These are phyloP conservation scores for Arbutus unedo DNA, from an alignment of 148 eudicot genomes.

Conservation along the genomic window DNA sequence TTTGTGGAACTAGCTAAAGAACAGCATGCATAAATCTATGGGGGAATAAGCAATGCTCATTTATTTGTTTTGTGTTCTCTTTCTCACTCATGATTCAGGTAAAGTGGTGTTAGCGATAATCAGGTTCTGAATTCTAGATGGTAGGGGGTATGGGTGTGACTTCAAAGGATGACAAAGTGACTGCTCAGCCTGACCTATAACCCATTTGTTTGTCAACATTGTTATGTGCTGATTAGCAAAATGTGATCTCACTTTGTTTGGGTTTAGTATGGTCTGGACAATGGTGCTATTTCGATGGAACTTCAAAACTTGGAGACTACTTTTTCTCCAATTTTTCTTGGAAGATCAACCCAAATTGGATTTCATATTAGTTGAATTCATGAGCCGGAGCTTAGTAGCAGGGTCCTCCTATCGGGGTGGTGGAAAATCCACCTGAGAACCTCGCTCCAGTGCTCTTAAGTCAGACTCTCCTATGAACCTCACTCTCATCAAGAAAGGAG, in stretches of 20 bases:
- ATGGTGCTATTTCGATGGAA: neutral
- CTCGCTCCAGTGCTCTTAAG: no score
- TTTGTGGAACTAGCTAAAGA: neutral
- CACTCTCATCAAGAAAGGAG: no score
- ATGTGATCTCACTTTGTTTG: neutral
- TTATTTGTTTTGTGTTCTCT: neutral
- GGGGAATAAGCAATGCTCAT: neutral
- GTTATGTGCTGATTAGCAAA: neutral
- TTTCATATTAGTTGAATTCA: neutral
- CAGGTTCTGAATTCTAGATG: neutral
- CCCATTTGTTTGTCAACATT: neutral
- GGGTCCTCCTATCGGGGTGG: no score
- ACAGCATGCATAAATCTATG: neutral
- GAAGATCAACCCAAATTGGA: neutral
- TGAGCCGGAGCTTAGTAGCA: neutral
- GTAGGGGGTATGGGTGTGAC: neutral
- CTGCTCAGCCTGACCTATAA: neutral
- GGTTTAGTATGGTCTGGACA: constrained; percentile 1
- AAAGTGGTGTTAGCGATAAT: neutral
- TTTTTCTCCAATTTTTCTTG: neutral
- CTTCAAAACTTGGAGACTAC: neutral
- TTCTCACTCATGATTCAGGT: neutral
- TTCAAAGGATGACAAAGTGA: neutral
- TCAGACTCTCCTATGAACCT: no score
- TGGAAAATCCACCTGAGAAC: no score